Conservation (phyloP, 2,329 filamentous ascomycete genomes). For the Penicillium sp. region DNA sequence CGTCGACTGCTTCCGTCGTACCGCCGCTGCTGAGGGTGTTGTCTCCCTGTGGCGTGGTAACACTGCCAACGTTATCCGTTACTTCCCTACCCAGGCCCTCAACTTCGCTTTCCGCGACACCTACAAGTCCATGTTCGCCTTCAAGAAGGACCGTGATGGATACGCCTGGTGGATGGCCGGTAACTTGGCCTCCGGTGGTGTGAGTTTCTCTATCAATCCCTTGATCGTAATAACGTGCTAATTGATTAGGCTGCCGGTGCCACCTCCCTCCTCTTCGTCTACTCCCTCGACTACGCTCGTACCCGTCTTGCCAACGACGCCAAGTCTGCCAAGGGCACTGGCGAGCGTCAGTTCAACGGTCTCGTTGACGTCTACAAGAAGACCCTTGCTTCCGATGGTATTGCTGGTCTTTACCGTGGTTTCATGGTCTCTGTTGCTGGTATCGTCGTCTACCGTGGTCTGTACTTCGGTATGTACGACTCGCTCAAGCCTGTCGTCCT, state of each 20-base stretch:
- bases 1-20: slow-evolving; percentile 90
- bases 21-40: slow-evolving; percentile 84
- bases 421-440: slow-evolving; percentile 99
- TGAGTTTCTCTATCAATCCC: slow-evolving; percentile 63
- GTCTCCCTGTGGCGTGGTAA: slow-evolving; percentile 98
- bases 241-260: slow-evolving; percentile 78
- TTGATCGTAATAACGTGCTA: slow-evolving; percentile 8
- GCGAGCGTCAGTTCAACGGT: slow-evolving; percentile 99
- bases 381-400: slow-evolving; percentile 97
- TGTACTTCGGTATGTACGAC: slow-evolving; percentile 99
- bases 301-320: slow-evolving; percentile 99
- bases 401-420: slow-evolving; percentile 99
- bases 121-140: slow-evolving; percentile 99
- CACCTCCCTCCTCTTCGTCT: slow-evolving; percentile 99
- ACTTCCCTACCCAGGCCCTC: slow-evolving; percentile 99
- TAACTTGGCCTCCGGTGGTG: slow-evolving; percentile 99
- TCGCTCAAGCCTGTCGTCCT: slow-evolving; percentile 99
- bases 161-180: slow-evolving; percentile 99
- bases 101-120: slow-evolving; percentile 99
- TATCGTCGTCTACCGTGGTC: slow-evolving; percentile 99
- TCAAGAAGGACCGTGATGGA: slow-evolving; percentile 99
- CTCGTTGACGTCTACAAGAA: slow-evolving; percentile 99
- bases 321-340: slow-evolving; percentile 92
- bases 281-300: slow-evolving; percentile 99
- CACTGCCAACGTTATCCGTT: slow-evolving; percentile 99